Conservation (phyloP, 2,329 filamentous ascomycete species). For the Arthrobotrys sinensis region DNA sequence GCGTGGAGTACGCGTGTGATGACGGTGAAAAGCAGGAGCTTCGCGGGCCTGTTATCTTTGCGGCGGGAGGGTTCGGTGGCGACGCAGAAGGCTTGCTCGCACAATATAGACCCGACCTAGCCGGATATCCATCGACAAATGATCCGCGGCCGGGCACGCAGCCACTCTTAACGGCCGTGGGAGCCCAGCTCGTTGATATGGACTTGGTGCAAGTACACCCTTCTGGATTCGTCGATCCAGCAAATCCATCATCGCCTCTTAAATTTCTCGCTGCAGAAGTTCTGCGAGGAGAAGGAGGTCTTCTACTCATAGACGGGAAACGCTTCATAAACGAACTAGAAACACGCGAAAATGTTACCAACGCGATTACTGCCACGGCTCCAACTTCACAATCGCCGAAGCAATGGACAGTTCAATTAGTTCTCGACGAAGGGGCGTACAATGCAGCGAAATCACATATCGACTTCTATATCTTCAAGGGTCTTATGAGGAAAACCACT, state of each 20-base stretch:
- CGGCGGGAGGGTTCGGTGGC: constrained; percentile 76
- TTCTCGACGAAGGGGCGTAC: constrained; percentile 75
- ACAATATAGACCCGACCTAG: constrained; percentile 74
- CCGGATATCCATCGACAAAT: constrained; percentile 76
- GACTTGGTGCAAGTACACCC: constrained; percentile 76
- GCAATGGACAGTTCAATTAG: constrained; percentile 75
- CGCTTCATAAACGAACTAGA: constrained; percentile 77
- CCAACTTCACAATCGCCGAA: constrained; percentile 66
- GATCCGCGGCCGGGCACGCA: constrained; percentile 74
- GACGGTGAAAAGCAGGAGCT: constrained; percentile 67
- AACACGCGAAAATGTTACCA: constrained; percentile 74
- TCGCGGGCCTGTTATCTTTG: constrained; percentile 74
- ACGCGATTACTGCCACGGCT: constrained; percentile 69
- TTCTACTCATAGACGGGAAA: constrained; percentile 70
- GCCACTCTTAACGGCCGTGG: constrained; percentile 67
- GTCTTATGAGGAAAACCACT: constrained; percentile 73
- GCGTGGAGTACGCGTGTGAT: constrained; percentile 71
- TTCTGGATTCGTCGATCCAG: constrained; percentile 76
- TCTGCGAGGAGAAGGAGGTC: constrained; percentile 75
- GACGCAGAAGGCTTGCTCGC: constrained; percentile 74
- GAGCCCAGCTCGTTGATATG: constrained; percentile 70
- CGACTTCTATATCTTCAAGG: constrained; percentile 77
- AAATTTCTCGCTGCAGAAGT: constrained; percentile 78
- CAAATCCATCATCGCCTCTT: constrained; percentile 69
- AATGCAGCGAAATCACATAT: constrained; percentile 73